Percentiles rank a stretch among this genome's conserved stretches.
phyloP scores from a whole-genome alignment of 306 rosid genomes.

The Fragaria vesca region DNA sequence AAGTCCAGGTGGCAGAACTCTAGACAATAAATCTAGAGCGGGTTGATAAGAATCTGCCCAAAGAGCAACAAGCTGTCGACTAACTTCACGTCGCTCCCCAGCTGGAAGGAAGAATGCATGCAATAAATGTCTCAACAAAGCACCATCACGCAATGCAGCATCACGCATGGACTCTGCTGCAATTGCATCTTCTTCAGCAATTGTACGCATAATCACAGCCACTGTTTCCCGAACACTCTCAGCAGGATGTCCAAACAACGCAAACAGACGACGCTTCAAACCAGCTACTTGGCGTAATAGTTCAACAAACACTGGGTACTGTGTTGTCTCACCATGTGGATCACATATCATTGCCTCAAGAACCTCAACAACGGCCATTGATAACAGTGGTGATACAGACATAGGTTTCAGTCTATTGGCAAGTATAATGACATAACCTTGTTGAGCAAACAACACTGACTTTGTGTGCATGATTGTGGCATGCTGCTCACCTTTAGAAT shows the following conservation, averaged over 20 bases:
- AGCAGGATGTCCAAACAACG: constrained; percentile 98
- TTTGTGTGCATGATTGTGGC: constrained; percentile 95
- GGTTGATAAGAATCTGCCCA: constrained; percentile 99
- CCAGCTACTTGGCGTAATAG: constrained; percentile 98
- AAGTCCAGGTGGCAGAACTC: constrained; percentile 97
- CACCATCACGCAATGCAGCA: constrained; percentile 99
- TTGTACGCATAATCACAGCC: constrained; percentile 95
- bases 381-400: constrained; percentile 87
- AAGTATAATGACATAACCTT: constrained; percentile 69
- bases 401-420: constrained; percentile 90
- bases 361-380: constrained; percentile 97
- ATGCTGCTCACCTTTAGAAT: constrained; percentile 95
- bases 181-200: constrained; percentile 99
- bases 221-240: constrained; percentile 94
- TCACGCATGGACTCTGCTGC: constrained; percentile 99
- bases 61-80: constrained; percentile 97
- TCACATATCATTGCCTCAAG: constrained; percentile 99
- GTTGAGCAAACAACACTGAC: constrained; percentile 91
- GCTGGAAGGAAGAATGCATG: constrained; percentile 88
- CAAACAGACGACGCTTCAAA: constrained; percentile 95
- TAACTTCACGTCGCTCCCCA: constrained; percentile 93
- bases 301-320: constrained; percentile 90
- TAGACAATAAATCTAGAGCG: constrained; percentile 81
- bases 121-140: constrained; percentile 85
- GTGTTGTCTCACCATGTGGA: constrained; percentile 97